Evolutionary conservation across 495 filamentous ascomycete genomes (phyloP).

Genomic region (Penicillium psychrofluorescens): DNA sequence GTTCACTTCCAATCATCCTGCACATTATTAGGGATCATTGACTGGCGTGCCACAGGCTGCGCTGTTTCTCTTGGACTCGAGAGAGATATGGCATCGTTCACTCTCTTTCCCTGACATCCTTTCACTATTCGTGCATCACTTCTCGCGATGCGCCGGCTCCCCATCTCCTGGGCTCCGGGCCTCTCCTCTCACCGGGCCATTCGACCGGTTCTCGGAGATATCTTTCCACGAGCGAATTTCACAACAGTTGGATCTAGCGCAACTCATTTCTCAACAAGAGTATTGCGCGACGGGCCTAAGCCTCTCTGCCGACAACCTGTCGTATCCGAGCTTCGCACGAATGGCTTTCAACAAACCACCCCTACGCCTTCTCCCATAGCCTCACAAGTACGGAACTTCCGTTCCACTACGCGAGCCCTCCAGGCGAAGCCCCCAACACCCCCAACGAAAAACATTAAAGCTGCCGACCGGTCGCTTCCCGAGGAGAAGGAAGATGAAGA

Average conservation of each 20-base stretch:
- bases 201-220: slow-evolving; percentile 6
- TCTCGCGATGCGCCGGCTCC: slow-evolving; percentile 32
- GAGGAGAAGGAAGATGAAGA: slow-evolving; percentile 37
- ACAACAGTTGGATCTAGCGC: too few species aligned
- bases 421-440: slow-evolving; percentile 18
- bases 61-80: slow-evolving; percentile 4
- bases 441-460: slow-evolving; percentile 9
- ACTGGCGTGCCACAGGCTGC: slow-evolving; percentile 7
- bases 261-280: neutral
- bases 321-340: slow-evolving; percentile 10
- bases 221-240: slow-evolving; percentile 8
- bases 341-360: slow-evolving; percentile 7
- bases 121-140: slow-evolving; percentile 10
- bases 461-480: slow-evolving; percentile 7
- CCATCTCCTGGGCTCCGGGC: slow-evolving; percentile 30
- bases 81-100: slow-evolving; percentile 31
- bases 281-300: slow-evolving; percentile 12
- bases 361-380: slow-evolving; percentile 10
- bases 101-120: slow-evolving; percentile 16
- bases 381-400: slow-evolving; percentile 20
- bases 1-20: slow-evolving; percentile 9
- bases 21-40: slow-evolving; percentile 9
- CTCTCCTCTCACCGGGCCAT: slow-evolving; percentile 6
- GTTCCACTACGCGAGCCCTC: slow-evolving; percentile 18
- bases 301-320: slow-evolving; percentile 6